A percentile compares a stretch with the other conserved stretches of the same genome.
These are phyloP conservation scores for Panus rudis DNA, from an alignment of 768 basidiomycete genomes.

Conservation along the genomic window DNA sequence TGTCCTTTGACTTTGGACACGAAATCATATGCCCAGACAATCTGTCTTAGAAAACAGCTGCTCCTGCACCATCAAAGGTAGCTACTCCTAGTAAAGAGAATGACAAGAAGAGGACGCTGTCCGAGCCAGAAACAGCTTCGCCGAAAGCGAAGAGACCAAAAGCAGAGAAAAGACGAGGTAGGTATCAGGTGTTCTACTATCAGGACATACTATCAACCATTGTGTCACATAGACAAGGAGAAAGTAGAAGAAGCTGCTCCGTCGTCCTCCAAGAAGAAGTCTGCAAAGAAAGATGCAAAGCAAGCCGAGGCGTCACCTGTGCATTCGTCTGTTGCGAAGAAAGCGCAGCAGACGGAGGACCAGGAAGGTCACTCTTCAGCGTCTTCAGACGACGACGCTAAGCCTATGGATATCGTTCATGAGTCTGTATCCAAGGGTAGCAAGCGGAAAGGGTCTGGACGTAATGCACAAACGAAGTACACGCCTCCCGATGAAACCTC, in stretches of 20 bases:
- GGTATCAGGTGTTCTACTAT: too few species aligned
- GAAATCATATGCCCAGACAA: neutral
- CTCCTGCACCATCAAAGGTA: neutral
- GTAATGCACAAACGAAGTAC: conserved; percentile 37
- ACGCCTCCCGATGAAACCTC: conserved; percentile 65
- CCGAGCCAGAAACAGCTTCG: conserved; percentile 12
- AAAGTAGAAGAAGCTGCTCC: neutral
- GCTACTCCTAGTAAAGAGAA: conserved; percentile 10
- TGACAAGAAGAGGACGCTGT: conserved; percentile 18
- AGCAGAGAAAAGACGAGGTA: too few species aligned
- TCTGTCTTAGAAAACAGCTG: too few species aligned
- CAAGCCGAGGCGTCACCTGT: conserved; percentile 13
- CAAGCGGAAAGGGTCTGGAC: conserved; percentile 20
- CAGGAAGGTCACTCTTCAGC: too few species aligned
- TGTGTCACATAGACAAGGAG: neutral
- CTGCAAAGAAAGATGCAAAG: conserved; percentile 5
- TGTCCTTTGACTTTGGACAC: neutral
- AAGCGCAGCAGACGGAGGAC: conserved; percentile 10
- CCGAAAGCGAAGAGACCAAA: conserved; percentile 2
- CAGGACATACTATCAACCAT: neutral
- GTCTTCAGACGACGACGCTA: conserved; percentile 27
- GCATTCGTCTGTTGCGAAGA: neutral
- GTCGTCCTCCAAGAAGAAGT: conserved; percentile 1
- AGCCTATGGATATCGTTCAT: conserved; percentile 46
- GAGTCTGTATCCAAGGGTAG: conserved; percentile 40